Percentiles rank a stretch among this genome's conserved stretches.
These are phyloP conservation scores for Usnea hakonensis DNA, from an alignment of 495 filamentous ascomycete genomes.

Conservation along the genomic window DNA sequence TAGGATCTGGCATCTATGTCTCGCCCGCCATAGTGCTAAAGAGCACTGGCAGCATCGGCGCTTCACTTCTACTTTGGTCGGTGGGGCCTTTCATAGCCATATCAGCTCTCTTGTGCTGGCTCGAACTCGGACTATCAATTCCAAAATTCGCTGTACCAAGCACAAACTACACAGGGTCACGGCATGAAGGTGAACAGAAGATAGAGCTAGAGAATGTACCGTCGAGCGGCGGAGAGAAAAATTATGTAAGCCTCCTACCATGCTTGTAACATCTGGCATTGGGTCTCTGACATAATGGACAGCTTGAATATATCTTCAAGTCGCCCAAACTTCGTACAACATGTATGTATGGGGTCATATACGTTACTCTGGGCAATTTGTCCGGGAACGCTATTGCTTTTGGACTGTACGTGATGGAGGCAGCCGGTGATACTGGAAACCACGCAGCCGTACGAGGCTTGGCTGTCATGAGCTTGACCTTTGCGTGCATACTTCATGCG, in stretches of 20 bases:
- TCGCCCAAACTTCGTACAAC: slow-evolving; percentile 30
- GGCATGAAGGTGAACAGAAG: slow-evolving; percentile 9
- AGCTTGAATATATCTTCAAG: slow-evolving; percentile 38
- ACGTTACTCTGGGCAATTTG: slow-evolving; percentile 43
- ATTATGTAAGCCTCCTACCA: slow-evolving; percentile 31
- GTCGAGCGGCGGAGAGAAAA: slow-evolving; percentile 43
- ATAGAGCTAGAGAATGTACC: slow-evolving; percentile 25
- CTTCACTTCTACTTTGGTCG: slow-evolving; percentile 35
- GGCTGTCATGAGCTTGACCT: slow-evolving; percentile 34
- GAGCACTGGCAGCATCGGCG: slow-evolving; percentile 32
- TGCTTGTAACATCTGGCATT: background rate
- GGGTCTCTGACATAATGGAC: background rate
- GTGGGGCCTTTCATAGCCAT: slow-evolving; percentile 30
- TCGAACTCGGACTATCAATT: slow-evolving; percentile 31
- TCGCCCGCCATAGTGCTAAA: slow-evolving; percentile 28
- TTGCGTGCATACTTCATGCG: slow-evolving; percentile 40
- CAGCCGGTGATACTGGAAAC: slow-evolving; percentile 16
- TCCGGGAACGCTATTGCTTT: slow-evolving; percentile 41
- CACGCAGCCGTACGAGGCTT: slow-evolving; percentile 32
- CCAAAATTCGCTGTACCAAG: slow-evolving; percentile 10
- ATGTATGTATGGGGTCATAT: slow-evolving; percentile 40
- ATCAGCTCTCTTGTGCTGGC: slow-evolving; percentile 32
- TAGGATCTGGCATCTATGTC: slow-evolving; percentile 36
- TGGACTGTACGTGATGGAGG: slow-evolving; percentile 30
- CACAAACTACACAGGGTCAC: background rate